Base-by-base conservation (phyloP, 345 rosid species). In the Geranium rotundifolium region DNA sequence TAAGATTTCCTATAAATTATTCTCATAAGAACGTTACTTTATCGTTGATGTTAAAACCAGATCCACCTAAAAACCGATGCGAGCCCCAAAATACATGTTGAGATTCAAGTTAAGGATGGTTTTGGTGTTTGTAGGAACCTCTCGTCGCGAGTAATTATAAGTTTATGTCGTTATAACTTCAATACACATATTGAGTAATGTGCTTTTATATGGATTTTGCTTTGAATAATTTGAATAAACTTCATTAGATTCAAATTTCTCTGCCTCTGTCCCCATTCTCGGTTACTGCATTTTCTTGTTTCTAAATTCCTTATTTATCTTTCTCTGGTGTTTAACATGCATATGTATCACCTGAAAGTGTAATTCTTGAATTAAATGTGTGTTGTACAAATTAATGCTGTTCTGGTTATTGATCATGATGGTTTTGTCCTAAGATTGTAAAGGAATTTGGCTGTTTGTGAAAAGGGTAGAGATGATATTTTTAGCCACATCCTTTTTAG, bases 101-200 rank as follows among this genome's bases (percentile, higher is more conserved):
- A 63, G 57, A 41, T 54, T 34, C 20, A 59, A 56, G 52, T 60
- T 23, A 59, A 75, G 19, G 71, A 73, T 72, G 69, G 78, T 77
- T 72, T 72, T 59, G 80, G 77, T 77, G 61, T 77, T 73, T 82
- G 76, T 61, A 29, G 70, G 64, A 80, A 77, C 79, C 65, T 71
- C 59, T 75, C 77, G 56, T 61, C 50, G 65, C 59, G 66, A 55
- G 71, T 54, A 54, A 29, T 54, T 14, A 3, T 9, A 7, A 7
- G 10, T 46, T 9, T 7, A 46, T 46, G 1, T 46, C 12, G 6
- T 34, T 34, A 23, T 37, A 37, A 46, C 16, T 46, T 46, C 52
- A 46, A 46, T 12, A 14, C 12, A 46, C 16, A 46, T 46, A 46
- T 46, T 46, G 52, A 46, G 52, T 46, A 16, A 46, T 14, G 16